These are phyloP conservation scores for Jamesozyma lodderae DNA, from an alignment of 805 yeast genomes.

Conservation along the genomic window DNA sequence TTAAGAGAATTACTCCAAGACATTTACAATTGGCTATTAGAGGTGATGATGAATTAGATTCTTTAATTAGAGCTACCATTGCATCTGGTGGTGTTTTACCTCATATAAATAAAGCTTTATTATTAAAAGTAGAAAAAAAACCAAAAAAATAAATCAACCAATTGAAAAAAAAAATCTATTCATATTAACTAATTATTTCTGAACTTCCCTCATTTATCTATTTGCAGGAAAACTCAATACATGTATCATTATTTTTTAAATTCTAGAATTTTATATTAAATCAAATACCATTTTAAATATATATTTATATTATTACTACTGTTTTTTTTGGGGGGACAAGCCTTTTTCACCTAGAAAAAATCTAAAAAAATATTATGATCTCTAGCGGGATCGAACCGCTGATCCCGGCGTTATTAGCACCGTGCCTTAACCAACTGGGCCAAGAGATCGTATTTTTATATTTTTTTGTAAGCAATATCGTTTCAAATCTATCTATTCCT, in stretches of 20 bases:
- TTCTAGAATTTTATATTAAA: too few relatives aligned
- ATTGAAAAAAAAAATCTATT: too few relatives aligned
- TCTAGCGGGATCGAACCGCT: constrained; percentile 9
- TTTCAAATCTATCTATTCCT: too few relatives aligned
- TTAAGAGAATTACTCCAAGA: constrained; percentile 95
- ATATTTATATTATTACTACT: too few relatives aligned
- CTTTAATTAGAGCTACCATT: constrained; percentile 87
- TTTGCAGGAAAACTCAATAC: too few relatives aligned
- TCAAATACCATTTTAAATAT: too few relatives aligned
- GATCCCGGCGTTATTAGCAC: constrained; percentile 9
- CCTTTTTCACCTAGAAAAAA: too few relatives aligned
- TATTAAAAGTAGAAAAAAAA: constrained; percentile 66
- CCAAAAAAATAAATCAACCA: constrained; percentile 12
- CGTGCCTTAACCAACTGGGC: constrained; percentile 10
- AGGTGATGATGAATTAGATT: constrained; percentile 96
- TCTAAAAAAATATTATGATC: constrained; percentile 5
- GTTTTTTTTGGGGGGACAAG: too few relatives aligned
- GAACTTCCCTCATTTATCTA: too few relatives aligned
- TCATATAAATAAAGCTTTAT: constrained; percentile 74
- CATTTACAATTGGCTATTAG: constrained; percentile 94
- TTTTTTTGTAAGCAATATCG: too few relatives aligned
- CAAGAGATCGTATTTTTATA: constrained; percentile 4
- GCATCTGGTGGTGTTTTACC: constrained; percentile 98
- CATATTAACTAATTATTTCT: too few relatives aligned
- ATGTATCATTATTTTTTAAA: too few relatives aligned